A percentile compares a stretch with the other conserved stretches of the same genome.
These are phyloP conservation scores for Eruca vesicaria DNA, from an alignment of 441 rosid species.

Conservation along the genomic window DNA sequence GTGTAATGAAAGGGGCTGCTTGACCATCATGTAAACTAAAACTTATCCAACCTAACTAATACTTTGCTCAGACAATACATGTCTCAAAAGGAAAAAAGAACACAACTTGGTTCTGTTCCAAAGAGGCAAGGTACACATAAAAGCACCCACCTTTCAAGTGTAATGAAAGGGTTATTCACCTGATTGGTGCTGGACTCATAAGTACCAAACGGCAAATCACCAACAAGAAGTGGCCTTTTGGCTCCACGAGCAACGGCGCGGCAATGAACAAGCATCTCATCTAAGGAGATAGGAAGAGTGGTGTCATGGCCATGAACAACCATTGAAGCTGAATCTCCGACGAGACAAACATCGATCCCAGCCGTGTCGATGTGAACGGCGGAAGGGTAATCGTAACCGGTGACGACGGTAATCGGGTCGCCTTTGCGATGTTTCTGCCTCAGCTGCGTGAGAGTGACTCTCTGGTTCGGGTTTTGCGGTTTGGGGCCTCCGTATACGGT, in stretches of 20 bases:
- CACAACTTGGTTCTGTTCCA: neutral
- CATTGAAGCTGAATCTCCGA: slow-evolving; percentile 96
- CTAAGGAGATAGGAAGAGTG: slow-evolving; percentile 83
- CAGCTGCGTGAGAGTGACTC: slow-evolving; percentile 62
- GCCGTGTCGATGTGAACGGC: slow-evolving; percentile 86
- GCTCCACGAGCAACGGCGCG: slow-evolving; percentile 92
- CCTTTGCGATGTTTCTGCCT: slow-evolving; percentile 69
- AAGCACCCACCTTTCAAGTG: neutral
- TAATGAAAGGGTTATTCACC: slow-evolving; percentile 29
- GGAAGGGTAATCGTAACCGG: slow-evolving; percentile 91
- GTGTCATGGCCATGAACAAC: slow-evolving; percentile 96
- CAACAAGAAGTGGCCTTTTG: slow-evolving; percentile 69
- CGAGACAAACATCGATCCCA: slow-evolving; percentile 79
- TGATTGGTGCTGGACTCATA: slow-evolving; percentile 69
- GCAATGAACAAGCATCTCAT: slow-evolving; percentile 92
- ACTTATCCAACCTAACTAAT: too few species aligned
- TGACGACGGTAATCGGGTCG: slow-evolving; percentile 74
- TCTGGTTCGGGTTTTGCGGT: slow-evolving; percentile 54
- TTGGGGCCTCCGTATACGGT: slow-evolving; percentile 78
- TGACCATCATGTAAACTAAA: too few species aligned
- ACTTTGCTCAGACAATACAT: neutral
- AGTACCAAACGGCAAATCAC: slow-evolving; percentile 89
- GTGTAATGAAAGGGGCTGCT: too few species aligned
- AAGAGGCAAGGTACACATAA: neutral
- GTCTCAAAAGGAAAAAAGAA: neutral